Evolutionary conservation across 2,329 filamentous ascomycete species (phyloP).

Genomic region (Amesomyces nigricolor): DNA sequence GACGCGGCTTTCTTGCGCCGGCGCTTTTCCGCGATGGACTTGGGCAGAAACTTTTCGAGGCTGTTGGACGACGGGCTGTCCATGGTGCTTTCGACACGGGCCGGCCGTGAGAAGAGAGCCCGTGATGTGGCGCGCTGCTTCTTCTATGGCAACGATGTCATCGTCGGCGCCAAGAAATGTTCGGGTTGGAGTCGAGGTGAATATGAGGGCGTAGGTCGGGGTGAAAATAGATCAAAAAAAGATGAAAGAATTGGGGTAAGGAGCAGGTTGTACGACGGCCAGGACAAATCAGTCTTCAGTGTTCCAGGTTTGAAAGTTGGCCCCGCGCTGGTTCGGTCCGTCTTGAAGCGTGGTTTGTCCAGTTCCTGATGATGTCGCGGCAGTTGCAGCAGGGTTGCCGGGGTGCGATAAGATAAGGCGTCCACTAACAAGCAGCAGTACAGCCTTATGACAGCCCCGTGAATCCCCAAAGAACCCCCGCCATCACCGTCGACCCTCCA

Average conservation of each 20-base stretch:
- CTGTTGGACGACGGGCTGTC: slow-evolving; percentile 29
- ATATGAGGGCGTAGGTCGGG: neutral
- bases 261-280: too few relatives aligned
- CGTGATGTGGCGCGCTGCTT: neutral
- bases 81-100: slow-evolving; percentile 16
- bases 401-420: slow-evolving; percentile 12
- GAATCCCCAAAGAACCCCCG: neutral
- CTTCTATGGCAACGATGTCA: slow-evolving; percentile 7
- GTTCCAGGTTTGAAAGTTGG: too few relatives aligned
- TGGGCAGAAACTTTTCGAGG: slow-evolving; percentile 49
- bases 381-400: neutral
- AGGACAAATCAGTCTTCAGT: too few relatives aligned
- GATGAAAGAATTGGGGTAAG: neutral
- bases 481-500: neutral
- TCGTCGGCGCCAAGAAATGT: slow-evolving; percentile 3
- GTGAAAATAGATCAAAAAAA: neutral
- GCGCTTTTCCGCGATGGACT: slow-evolving; percentile 45
- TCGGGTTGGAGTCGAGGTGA: too few relatives aligned
- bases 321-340: neutral
- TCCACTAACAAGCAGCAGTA: neutral
- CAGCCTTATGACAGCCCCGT: slow-evolving; percentile 5
- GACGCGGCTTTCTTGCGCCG: slow-evolving; percentile 44
- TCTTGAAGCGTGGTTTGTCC: neutral
- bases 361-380: too few relatives aligned
- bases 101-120: neutral